phyloP scores from a whole-genome alignment of 139 green algal species.

The Chlorella vulgaris region DNA sequence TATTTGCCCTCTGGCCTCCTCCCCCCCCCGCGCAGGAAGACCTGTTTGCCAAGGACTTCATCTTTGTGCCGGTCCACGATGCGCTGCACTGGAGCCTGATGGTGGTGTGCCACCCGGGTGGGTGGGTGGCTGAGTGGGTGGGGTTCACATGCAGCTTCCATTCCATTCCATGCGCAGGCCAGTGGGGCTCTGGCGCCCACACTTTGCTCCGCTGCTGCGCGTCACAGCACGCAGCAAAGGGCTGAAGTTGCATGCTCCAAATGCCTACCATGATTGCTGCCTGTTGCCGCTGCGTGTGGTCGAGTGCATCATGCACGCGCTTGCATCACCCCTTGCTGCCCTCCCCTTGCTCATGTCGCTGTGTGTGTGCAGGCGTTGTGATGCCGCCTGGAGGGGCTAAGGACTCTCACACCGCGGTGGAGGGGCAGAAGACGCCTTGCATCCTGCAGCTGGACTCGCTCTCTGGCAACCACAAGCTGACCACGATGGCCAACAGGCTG shows the following conservation, averaged over 20 bases:
- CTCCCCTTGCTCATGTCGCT: not conserved
- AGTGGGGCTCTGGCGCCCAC: too few relatives aligned
- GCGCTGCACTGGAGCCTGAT: slow-evolving; percentile 89
- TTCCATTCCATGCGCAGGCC: not conserved
- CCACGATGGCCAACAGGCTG: slow-evolving; percentile 48
- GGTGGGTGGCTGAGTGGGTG: not conserved
- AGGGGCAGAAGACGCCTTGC: slow-evolving; percentile 42
- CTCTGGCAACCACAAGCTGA: slow-evolving; percentile 47
- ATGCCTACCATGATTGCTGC: too few relatives aligned
- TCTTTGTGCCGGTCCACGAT: slow-evolving; percentile 93
- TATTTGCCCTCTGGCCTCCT: too few relatives aligned
- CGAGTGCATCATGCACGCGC: too few relatives aligned
- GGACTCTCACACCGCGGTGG: too few relatives aligned
- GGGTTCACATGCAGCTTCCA: not conserved
- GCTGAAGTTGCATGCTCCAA: too few relatives aligned
- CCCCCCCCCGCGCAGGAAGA: slow-evolving; percentile 68
- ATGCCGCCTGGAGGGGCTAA: slow-evolving; percentile 4
- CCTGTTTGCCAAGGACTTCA: slow-evolving; percentile 84
- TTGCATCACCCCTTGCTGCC: not conserved
- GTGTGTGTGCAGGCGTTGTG: not conserved
- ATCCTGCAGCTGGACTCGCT: slow-evolving; percentile 86
- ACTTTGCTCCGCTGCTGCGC: too few relatives aligned
- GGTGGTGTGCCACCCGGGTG: slow-evolving; percentile 83
- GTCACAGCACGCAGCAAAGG: too few relatives aligned
- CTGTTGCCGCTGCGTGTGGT: too few relatives aligned